Base-by-base conservation (phyloP, 495 filamentous ascomycete species). In the Letharia lupina region DNA sequence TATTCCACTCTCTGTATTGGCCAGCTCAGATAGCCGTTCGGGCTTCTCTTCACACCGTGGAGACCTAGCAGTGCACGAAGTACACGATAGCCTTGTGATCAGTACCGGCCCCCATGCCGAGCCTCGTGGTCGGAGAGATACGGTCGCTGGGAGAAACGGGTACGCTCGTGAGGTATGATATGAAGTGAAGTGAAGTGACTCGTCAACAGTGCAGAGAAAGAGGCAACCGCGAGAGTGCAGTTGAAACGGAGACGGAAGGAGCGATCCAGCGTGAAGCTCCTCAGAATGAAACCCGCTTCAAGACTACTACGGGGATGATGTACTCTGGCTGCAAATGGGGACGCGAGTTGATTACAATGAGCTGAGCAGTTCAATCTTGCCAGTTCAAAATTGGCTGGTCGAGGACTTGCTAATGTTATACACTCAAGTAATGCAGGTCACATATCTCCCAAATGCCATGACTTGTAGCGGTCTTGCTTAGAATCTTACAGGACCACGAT, bases 1-100 rank as follows among this genome's bases (percentile, higher is more conserved):
- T 89, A 96, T 58, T 77, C 73, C 2, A 81, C 83, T 78, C 96
- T 96, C 62, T 71, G 60, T 52, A 28, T 73, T 70, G 0, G 84
- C 86, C 62, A 86, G 83, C 12, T 75, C 75, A 0, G 84, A 28
- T 11, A 50, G 47, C 20, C 47, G n/a, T 5, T n/a, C 20, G 20
- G 20, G 9, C 18, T 50, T 23, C 10, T 50, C 7, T 23, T 23
- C 47, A 23, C 47, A 50, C 23, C 9, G 20, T 50, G 20, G n/a
- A 50, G 47, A 50, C 47, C 9, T 50, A 50, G 20, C 48, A 52
- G 6, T 52, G 31, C 48, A 52, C 48, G 9, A 28, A 52, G 48
- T 52, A 52, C 23, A 8, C 48, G 31, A 52, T 10, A 12, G 48
- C 11, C 11, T 52, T 52, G 23, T 52, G 31, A 3, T 16, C 48